These are phyloP conservation scores for Aspergillus novofumigatus DNA, from an alignment of 2,329 filamentous ascomycete genomes.

Conservation along the genomic window DNA sequence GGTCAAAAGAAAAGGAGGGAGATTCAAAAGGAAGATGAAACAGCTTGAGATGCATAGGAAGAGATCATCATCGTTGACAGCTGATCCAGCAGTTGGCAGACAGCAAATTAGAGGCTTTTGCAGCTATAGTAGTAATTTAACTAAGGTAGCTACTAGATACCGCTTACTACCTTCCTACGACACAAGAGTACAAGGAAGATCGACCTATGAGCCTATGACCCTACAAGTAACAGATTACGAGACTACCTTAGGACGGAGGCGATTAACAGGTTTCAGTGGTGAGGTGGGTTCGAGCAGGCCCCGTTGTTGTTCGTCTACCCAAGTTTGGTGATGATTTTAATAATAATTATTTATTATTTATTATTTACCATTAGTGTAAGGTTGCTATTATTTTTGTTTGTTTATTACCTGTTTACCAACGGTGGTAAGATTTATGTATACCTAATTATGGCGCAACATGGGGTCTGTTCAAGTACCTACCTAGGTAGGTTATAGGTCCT, in stretches of 20 bases:
- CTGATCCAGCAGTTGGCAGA: constrained; percentile 14
- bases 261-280: neutral
- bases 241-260: neutral
- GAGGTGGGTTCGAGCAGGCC: constrained; percentile 7
- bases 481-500: too few relatives aligned
- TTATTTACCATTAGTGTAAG: neutral
- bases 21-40: constrained; percentile 17
- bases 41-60: constrained; percentile 18
- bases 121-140: constrained; percentile 7
- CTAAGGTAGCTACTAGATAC: neutral
- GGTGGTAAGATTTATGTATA: neutral
- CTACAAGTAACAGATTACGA: neutral
- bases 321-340: constrained; percentile 1
- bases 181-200: neutral
- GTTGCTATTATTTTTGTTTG: neutral
- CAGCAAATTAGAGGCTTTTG: constrained; percentile 17
- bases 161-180: neutral
- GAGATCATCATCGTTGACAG: constrained; percentile 25
- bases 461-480: too few relatives aligned
- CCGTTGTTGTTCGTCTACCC: constrained; percentile 4
- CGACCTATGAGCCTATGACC: neutral
- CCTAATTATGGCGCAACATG: neutral
- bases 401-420: neutral
- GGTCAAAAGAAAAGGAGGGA: neutral
- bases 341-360: constrained; percentile 3